Evolutionary conservation across 768 basidiomycete species (phyloP).

Genomic region (Mycena amicta): DNA sequence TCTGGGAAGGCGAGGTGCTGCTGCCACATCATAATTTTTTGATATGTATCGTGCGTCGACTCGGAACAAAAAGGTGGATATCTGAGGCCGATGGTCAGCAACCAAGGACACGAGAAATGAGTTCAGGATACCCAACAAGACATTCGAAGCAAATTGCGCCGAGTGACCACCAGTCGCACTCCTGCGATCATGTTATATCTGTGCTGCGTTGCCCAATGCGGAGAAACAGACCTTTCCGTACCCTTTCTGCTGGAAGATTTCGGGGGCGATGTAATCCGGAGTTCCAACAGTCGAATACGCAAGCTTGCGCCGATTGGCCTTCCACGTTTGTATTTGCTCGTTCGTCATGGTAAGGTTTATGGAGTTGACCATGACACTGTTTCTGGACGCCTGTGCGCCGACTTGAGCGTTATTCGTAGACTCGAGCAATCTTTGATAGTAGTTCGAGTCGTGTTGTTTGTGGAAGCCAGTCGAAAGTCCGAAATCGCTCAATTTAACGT

Average conservation of each 20-base stretch:
- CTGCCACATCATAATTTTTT: slow-evolving; percentile 96
- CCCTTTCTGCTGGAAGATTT: slow-evolving; percentile 96
- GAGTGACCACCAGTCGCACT: slow-evolving; percentile 99
- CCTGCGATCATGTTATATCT: slow-evolving; percentile 39
- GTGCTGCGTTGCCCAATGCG: not conserved
- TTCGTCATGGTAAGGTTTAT: slow-evolving; percentile 95
- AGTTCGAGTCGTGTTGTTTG: slow-evolving; percentile 94
- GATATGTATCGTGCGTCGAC: slow-evolving; percentile 95
- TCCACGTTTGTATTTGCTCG: slow-evolving; percentile 97
- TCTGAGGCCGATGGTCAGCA: slow-evolving; percentile 28
- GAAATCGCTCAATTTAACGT: slow-evolving; percentile 98
- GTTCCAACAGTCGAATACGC: slow-evolving; percentile 98
- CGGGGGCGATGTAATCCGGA: slow-evolving; percentile 95
- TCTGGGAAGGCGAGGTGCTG: slow-evolving; percentile 87
- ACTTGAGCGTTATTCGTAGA: slow-evolving; percentile 51
- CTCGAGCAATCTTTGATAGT: slow-evolving; percentile 89
- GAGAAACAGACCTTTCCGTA: slow-evolving; percentile 68
- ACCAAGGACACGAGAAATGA: slow-evolving; percentile 58
- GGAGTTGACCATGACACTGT: slow-evolving; percentile 96
- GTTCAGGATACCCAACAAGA: slow-evolving; percentile 94
- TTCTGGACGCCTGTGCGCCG: slow-evolving; percentile 61
- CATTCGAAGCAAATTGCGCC: slow-evolving; percentile 99
- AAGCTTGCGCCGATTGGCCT: slow-evolving; percentile 94
- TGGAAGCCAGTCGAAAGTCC: slow-evolving; percentile 99
- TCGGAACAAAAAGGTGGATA: slow-evolving; percentile 87